Percentiles rank a stretch among this genome's conserved stretches.
phyloP scores from a whole-genome alignment of 768 basidiomycete species.

The Termitomyces sp. region DNA sequence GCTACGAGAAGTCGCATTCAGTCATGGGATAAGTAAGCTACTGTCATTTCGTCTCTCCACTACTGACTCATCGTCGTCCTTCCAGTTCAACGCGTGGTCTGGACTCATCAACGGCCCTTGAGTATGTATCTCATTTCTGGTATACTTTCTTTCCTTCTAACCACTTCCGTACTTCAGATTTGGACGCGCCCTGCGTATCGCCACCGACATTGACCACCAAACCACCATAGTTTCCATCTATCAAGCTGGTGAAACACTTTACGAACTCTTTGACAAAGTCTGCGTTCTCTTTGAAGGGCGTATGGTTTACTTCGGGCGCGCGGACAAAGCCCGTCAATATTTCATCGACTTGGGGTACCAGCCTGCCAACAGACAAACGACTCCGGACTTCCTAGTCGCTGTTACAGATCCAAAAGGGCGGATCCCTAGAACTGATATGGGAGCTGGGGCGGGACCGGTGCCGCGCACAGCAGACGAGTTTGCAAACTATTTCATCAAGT shows the following conservation, averaged over 20 bases:
- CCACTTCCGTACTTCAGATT: constrained; percentile 28
- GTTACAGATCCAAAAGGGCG: constrained; percentile 58
- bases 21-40: constrained; percentile 72
- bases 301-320: constrained; percentile 75
- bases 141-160: not conserved
- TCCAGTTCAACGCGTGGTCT: constrained; percentile 61
- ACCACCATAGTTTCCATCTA: constrained; percentile 79
- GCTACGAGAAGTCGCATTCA: constrained; percentile 56
- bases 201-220: constrained; percentile 47
- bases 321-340: constrained; percentile 59
- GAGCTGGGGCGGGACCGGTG: constrained; percentile 2
- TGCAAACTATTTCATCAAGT: constrained; percentile 28
- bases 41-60: not conserved
- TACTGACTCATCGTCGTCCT: not conserved
- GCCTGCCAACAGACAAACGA: constrained; percentile 57
- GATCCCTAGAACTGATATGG: constrained; percentile 29
- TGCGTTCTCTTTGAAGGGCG: constrained; percentile 72
- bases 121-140: constrained; percentile 20
- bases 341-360: constrained; percentile 67
- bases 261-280: constrained; percentile 63
- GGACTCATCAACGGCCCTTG: constrained; percentile 68
- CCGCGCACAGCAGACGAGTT: constrained; percentile 47
- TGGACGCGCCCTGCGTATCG: constrained; percentile 57
- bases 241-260: constrained; percentile 73
- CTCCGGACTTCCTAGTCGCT: constrained; percentile 57